Conservation (phyloP, 106 monocot species). For the Platanthera zijinensis region DNA sequence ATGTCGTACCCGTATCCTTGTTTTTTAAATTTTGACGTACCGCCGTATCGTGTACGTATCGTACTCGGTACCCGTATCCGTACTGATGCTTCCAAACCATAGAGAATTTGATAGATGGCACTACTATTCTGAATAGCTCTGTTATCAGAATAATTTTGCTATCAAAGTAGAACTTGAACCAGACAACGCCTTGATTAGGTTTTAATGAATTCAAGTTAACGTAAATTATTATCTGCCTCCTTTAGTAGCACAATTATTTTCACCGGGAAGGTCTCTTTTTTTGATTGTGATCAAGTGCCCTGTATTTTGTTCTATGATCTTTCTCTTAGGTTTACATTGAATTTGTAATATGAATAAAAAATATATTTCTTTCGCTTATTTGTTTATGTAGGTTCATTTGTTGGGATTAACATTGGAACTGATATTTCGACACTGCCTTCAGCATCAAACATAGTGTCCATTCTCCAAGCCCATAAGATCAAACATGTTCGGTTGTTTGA, state of each 20-base stretch:
- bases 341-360: neutral
- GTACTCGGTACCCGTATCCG: too few species aligned
- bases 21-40: too few species aligned
- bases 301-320: neutral
- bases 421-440: constrained; percentile 49
- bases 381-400: constrained; percentile 49
- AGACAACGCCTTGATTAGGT: neutral
- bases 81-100: too few species aligned
- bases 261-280: too few species aligned
- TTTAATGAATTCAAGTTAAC: neutral
- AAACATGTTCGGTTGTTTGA: constrained; percentile 64
- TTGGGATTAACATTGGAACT: constrained; percentile 67
- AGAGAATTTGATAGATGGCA: too few species aligned
- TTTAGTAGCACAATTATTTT: too few species aligned
- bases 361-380: neutral
- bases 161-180: too few species aligned
- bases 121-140: too few species aligned
- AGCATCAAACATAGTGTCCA: constrained; percentile 53
- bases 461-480: constrained; percentile 57
- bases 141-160: too few species aligned
- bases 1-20: too few species aligned
- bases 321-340: neutral
- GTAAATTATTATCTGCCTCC: neutral
- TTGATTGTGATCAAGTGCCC: too few species aligned
- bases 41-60: too few species aligned